Base-by-base conservation (phyloP, 139 green algal species). In the Monoraphidium neglectum region DNA sequence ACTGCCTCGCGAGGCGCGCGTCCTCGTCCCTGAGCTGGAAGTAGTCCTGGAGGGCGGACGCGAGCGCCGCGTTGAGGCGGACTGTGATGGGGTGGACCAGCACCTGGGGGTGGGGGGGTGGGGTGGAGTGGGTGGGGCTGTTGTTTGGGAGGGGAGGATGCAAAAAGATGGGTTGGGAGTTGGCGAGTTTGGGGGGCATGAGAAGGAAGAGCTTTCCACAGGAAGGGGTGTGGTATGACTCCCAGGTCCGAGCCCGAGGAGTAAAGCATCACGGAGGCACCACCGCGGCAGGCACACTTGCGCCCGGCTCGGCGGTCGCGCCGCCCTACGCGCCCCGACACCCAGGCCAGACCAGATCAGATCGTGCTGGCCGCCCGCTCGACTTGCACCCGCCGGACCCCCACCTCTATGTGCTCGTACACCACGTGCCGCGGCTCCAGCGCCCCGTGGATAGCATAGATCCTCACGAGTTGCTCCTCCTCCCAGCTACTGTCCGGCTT, bases 371-470 rank as follows among this genome's bases (percentile, higher is more conserved):
- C 49, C 16, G 16, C 49, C 16, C 49, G 16, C 16, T 18, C 49
- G 49, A 15, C 49, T 15, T 59, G 49, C 16, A 16, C 21, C 16
- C 59, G 16, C 24, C 59, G 16, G 59, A 15, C 59, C 24, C 59
- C 24, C 28, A 86, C 79, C 63, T 94, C 90, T 47, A 94, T 70
- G 70, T 90, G 80, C 71, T 92, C 87, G 65, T 91, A 95, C 43
- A 93, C 73, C 28, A 86, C 73, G 54, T 72, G 77, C 37, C 67
- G 60, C 57, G 63, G 59, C 33, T 86, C 78, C 38, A 84, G 33
- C 21, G 65, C 76, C 3, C 76, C 71, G 53, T 84, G 86, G 2
- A 81, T 64, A 6, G 75, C 76, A 61, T 82, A 79, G 35, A 90
- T 86, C 12, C 84, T 78, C 40, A 90, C 68, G 36, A 87, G 69